These are phyloP conservation scores for Colletotrichum australisinense DNA, from an alignment of 2,329 filamentous ascomycete species.

Conservation along the genomic window DNA sequence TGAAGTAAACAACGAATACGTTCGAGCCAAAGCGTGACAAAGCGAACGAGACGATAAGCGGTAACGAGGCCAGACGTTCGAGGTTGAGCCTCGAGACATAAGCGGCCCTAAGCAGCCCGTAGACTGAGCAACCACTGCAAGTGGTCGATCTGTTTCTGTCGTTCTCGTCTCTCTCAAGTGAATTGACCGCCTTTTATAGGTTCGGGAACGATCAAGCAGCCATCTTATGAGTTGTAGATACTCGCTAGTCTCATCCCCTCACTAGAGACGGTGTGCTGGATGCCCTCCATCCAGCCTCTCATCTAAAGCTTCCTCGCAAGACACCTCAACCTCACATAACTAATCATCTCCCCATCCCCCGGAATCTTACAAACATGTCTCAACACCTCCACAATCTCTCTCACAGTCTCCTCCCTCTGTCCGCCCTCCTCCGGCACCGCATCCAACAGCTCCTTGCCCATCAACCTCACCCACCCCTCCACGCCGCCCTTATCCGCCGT, in stretches of 20 bases:
- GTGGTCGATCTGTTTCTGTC: too few relatives aligned
- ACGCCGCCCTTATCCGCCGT: slow-evolving; percentile 68
- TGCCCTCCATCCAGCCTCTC: background rate
- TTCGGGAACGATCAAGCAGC: too few relatives aligned
- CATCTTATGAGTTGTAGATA: too few relatives aligned
- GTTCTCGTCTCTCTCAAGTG: too few relatives aligned
- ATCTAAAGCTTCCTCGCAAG: slow-evolving; percentile 52
- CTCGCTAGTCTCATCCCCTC: background rate
- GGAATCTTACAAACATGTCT: slow-evolving; percentile 65
- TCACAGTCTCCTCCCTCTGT: slow-evolving; percentile 63
- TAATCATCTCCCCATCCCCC: slow-evolving; percentile 66
- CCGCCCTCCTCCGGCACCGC: slow-evolving; percentile 54
- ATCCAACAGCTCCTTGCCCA: slow-evolving; percentile 70
- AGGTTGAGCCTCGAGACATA: too few relatives aligned
- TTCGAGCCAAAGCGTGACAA: background rate
- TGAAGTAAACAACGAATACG: too few relatives aligned
- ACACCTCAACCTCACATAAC: slow-evolving; percentile 65
- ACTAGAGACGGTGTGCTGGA: background rate
- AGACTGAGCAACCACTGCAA: too few relatives aligned
- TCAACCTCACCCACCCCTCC: slow-evolving; percentile 74
- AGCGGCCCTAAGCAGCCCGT: too few relatives aligned
- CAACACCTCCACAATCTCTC: slow-evolving; percentile 65
- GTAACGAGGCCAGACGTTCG: too few relatives aligned
- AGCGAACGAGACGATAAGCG: too few relatives aligned
- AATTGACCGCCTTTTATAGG: too few relatives aligned